Evolutionary conservation across 2,329 filamentous ascomycete species (phyloP).

Genomic region (Chrysoporthe puriensis): DNA sequence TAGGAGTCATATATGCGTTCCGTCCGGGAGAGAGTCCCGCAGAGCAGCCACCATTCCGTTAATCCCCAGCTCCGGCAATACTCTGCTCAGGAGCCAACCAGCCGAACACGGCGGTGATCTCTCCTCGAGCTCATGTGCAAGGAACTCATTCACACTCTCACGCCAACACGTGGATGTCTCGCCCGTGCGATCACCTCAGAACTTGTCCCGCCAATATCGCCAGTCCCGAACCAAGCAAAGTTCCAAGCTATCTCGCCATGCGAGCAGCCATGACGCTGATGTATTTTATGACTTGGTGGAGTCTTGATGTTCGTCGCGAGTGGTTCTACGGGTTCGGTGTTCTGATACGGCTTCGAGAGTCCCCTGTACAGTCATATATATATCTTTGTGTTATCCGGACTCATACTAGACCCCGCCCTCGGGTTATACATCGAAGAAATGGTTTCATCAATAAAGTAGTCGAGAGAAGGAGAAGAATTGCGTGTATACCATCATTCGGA

Average conservation of each 20-base stretch:
- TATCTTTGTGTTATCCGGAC: not conserved
- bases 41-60: no score
- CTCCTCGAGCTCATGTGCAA: not conserved
- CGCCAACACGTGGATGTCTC: not conserved
- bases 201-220: not conserved
- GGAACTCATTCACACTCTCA: not conserved
- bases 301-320: not conserved
- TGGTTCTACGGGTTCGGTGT: not conserved
- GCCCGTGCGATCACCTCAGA: not conserved
- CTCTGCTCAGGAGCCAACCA: no score
- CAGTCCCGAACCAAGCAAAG: not conserved
- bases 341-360: conserved; percentile 2
- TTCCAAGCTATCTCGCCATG: not conserved
- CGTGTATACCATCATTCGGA: not conserved
- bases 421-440: conserved; percentile 3
- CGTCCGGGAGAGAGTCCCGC: no score
- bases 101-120: no score
- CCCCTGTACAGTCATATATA: conserved; percentile 19
- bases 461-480: not conserved
- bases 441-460: not conserved
- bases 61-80: no score
- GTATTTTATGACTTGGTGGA: not conserved
- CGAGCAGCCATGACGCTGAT: not conserved
- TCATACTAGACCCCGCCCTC: conserved; percentile 14
- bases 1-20: conserved; percentile 38